Evolutionary conservation across 2,329 filamentous ascomycete species (phyloP).

Genomic region (Apiospora malaysiana): DNA sequence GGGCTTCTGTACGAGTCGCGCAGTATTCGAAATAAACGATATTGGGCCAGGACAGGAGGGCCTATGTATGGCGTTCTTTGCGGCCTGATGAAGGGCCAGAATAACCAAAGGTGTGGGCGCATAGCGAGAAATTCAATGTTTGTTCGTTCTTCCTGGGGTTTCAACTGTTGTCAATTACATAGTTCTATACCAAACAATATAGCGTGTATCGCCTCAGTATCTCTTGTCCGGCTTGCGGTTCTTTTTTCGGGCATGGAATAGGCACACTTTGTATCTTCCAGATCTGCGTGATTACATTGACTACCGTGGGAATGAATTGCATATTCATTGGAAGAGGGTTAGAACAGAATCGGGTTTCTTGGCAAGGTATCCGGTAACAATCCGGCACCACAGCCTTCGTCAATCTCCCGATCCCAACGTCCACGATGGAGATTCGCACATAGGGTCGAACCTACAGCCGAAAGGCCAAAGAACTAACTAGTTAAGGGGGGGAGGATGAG

Average conservation of each 20-base stretch:
- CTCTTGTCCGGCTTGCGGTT: no score
- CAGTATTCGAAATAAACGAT: background rate
- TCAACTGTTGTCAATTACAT: background rate
- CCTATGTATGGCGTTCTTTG: background rate
- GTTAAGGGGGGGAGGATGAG: no score
- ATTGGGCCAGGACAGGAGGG: background rate
- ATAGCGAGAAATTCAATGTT: background rate
- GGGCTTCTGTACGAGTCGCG: background rate
- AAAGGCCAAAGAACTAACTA: no score
- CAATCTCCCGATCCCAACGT: no score
- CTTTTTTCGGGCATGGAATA: background rate
- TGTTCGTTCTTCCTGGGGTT: background rate
- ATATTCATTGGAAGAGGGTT: no score
- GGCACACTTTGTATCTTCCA: background rate
- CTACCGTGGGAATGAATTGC: no score
- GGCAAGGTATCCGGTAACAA: no score
- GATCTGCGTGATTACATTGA: no score
- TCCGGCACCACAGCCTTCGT: no score
- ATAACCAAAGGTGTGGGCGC: background rate
- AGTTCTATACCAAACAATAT: slow-evolving; percentile 12
- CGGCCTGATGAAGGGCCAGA: background rate
- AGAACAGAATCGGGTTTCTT: no score
- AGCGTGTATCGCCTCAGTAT: background rate
- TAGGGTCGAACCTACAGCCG: no score
- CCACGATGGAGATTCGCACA: no score